Conservation (phyloP, 495 filamentous ascomycete species). For the Penicillium fimorum region DNA sequence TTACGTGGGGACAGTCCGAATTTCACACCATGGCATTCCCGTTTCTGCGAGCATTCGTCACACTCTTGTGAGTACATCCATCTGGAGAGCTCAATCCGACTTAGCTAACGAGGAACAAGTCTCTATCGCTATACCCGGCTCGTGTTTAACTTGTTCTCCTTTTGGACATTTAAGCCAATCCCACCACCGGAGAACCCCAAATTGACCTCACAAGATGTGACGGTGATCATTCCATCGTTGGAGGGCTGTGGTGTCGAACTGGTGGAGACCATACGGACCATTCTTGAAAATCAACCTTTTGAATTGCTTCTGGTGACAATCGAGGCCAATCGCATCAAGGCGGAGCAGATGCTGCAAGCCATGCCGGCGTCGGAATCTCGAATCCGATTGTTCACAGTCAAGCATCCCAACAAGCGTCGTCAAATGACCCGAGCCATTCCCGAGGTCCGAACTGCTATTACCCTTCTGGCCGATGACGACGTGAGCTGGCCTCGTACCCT, state of each 20-base stretch:
- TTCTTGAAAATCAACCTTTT: constrained; percentile 53
- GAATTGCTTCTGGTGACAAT: constrained; percentile 65
- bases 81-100: not conserved
- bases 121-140: constrained; percentile 64
- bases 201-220: constrained; percentile 67
- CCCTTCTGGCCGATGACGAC: constrained; percentile 83
- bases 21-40: constrained; percentile 42
- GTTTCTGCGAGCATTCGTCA: constrained; percentile 47
- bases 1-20: not conserved
- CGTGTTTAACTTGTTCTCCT: constrained; percentile 62
- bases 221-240: constrained; percentile 70
- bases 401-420: constrained; percentile 74
- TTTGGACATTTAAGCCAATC: constrained; percentile 63
- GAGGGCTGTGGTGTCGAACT: constrained; percentile 60
- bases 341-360: constrained; percentile 49
- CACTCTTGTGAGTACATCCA: constrained; percentile 44
- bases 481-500: constrained; percentile 78
- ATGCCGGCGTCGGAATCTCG: constrained; percentile 52
- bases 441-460: constrained; percentile 69
- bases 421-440: constrained; percentile 82
- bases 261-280: constrained; percentile 58
- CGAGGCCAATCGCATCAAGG: constrained; percentile 57
- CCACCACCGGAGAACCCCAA: constrained; percentile 60
- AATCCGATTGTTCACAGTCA: constrained; percentile 52
- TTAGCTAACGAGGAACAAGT: constrained; percentile 33